Evolutionary conservation across 2,329 filamentous ascomycete species (phyloP).

Genomic region (Monilinia vaccinii-corymbosi): DNA sequence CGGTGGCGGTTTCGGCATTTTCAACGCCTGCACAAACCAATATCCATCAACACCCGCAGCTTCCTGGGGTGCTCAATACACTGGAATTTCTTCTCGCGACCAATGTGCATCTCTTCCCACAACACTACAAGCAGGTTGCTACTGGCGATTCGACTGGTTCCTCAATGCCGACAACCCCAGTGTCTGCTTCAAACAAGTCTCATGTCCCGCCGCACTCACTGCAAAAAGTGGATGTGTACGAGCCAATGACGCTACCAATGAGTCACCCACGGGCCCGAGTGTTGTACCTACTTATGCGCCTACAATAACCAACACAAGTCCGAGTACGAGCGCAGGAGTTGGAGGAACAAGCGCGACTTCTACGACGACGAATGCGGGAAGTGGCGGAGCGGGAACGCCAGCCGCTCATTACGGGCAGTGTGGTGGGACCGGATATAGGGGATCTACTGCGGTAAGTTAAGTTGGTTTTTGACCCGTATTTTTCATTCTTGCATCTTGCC

Average conservation of each 20-base stretch:
- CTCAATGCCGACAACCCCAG: slow-evolving; percentile 37
- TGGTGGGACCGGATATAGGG: slow-evolving; percentile 1
- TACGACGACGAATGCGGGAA: neutral
- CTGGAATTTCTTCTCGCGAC: slow-evolving; percentile 35
- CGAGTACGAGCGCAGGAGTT: neutral
- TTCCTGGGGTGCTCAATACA: slow-evolving; percentile 39
- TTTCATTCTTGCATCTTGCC: neutral
- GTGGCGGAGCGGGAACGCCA: neutral
- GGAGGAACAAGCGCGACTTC: neutral
- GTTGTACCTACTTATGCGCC: neutral
- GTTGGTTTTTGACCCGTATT: neutral
- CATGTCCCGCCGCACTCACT: slow-evolving; percentile 37
- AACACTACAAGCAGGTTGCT: slow-evolving; percentile 36
- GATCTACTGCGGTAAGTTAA: slow-evolving; percentile 4
- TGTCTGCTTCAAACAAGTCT: slow-evolving; percentile 37
- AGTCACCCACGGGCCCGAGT: slow-evolving; percentile 1
- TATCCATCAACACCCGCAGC: slow-evolving; percentile 33
- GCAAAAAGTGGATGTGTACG: slow-evolving; percentile 34
- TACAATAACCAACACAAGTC: neutral
- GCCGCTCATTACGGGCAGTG: slow-evolving; percentile 1
- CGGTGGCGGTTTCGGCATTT: slow-evolving; percentile 47
- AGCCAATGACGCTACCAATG: slow-evolving; percentile 5
- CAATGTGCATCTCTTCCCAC: slow-evolving; percentile 37
- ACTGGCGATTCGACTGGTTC: slow-evolving; percentile 47
- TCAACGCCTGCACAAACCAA: slow-evolving; percentile 42